Percentiles rank a stretch among this genome's conserved stretches.
These are phyloP conservation scores for Fusarium sacchari DNA, from an alignment of 2,329 filamentous ascomycete genomes.

Conservation along the genomic window DNA sequence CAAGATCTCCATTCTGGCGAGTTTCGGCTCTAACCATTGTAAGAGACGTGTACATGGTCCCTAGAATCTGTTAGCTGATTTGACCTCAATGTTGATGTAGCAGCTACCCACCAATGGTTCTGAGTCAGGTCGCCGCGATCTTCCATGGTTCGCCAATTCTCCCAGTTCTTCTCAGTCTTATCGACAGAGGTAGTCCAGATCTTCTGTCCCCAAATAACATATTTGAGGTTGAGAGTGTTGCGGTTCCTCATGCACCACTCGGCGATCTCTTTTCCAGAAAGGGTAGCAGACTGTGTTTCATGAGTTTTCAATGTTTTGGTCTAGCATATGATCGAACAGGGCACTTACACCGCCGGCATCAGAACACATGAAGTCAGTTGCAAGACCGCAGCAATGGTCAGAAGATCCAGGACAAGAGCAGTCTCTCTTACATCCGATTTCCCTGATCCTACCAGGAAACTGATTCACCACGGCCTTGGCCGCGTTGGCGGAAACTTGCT, in stretches of 20 bases:
- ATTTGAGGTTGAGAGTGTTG: conserved; percentile 54
- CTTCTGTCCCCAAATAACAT: conserved; percentile 61
- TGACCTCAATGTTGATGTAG: background rate
- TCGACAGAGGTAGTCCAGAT: conserved; percentile 56
- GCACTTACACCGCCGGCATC: conserved; percentile 51
- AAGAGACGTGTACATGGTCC: conserved; percentile 45
- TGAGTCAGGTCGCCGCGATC: conserved; percentile 53
- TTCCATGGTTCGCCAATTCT: conserved; percentile 55
- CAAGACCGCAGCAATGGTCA: conserved; percentile 53
- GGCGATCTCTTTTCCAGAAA: conserved; percentile 55
- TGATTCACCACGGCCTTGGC: conserved; percentile 49
- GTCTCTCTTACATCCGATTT: conserved; percentile 49
- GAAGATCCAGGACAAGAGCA: conserved; percentile 48
- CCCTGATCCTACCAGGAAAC: conserved; percentile 49
- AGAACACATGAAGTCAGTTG: conserved; percentile 53
- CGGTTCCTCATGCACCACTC: conserved; percentile 61
- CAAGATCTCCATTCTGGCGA: background rate
- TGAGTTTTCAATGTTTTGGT: background rate
- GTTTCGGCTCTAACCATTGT: conserved; percentile 25
- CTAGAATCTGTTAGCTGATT: conserved; percentile 10
- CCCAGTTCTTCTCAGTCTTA: conserved; percentile 50
- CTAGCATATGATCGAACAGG: background rate
- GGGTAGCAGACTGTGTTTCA: conserved; percentile 45
- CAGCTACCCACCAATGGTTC: conserved; percentile 54
- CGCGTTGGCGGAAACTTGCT: conserved; percentile 49